Conservation (phyloP, 202 grass and related monocot species). For the Zoysia matrella region DNA sequence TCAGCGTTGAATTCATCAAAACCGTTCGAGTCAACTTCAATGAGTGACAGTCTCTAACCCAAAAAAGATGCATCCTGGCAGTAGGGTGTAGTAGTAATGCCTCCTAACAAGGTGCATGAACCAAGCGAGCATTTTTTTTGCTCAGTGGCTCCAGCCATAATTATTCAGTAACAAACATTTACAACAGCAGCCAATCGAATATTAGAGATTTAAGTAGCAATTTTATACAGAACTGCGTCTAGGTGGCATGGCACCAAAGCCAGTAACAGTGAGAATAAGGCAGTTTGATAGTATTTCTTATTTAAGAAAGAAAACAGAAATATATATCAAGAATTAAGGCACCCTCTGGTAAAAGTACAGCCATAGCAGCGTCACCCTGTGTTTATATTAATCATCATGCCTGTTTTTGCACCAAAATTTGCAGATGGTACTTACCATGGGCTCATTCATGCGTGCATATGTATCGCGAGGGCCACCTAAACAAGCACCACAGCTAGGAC, state of each 20-base stretch:
- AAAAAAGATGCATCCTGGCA: background rate
- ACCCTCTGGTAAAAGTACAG: background rate
- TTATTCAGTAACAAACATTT: background rate
- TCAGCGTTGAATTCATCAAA: constrained; percentile 6
- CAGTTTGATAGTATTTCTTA: background rate
- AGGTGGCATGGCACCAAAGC: background rate
- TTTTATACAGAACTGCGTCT: background rate
- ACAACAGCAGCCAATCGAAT: background rate
- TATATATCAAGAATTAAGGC: background rate
- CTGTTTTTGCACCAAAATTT: background rate
- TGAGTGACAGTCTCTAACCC: background rate
- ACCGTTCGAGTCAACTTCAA: background rate
- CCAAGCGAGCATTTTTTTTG: no score
- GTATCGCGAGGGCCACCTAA: constrained; percentile 89
- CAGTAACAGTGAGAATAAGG: background rate
- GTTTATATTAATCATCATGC: background rate
- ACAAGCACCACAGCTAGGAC: constrained; percentile 87
- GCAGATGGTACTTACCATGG: constrained; percentile 52
- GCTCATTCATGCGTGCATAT: constrained; percentile 89
- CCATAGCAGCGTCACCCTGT: background rate
- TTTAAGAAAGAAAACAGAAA: background rate
- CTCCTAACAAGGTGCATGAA: background rate
- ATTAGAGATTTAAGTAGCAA: background rate
- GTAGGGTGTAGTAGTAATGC: background rate
- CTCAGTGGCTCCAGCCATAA: background rate